Evolutionary conservation across 257 asterid genomes (phyloP), one percentile per base, ranked within the genome.

Genomic region (Fraxinus cuspidata): DNA sequence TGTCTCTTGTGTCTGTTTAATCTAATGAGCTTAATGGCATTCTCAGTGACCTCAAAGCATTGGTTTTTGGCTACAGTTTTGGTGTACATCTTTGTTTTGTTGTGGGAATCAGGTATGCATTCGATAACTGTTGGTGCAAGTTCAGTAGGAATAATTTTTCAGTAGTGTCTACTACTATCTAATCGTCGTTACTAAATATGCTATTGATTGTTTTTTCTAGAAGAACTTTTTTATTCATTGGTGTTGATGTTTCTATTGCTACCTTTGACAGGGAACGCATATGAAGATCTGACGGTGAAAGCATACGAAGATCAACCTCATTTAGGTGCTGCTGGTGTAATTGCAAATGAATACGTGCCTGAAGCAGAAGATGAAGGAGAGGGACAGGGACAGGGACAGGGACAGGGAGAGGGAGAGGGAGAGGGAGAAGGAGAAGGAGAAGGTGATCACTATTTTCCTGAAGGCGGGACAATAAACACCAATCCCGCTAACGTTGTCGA

Each of bases 281-380:
- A 76, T 28, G 88, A 78, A 27, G 70, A 72, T 80, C 40, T 77
- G 79, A 73, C 88, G 91, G 96, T 92, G 58, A 79, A 13, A 74
- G 87, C 92, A 28, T 79, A 76, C 28, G 89, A 78, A 18, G 70
- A 70, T 80, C 42, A 77, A 37, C 86, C 91, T 23, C 86, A 86
- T 44, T 79, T 89, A 19, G 96, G 90, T 9, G 96, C 94, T 65
- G 92, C 94, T 7, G 89, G 89, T 3, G 93, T 83, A 37, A 78
- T 90, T 34, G 87, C 89, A 21, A 73, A 88, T 8, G 87, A 85
- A 77, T 91, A 85, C 78, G 38, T 90, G 79, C 98, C 97, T 7
- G 78, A 83, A 76, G 84, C 89, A 71, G 86, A 85, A 44, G 83
- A 70, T 10, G 91, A 86, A 72, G 89, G 88, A 70, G 85, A 7